Percentiles rank a stretch among this genome's conserved stretches.
phyloP scores from a whole-genome alignment of 1,284 basidiomycete species.

The Ustilago tritici region DNA sequence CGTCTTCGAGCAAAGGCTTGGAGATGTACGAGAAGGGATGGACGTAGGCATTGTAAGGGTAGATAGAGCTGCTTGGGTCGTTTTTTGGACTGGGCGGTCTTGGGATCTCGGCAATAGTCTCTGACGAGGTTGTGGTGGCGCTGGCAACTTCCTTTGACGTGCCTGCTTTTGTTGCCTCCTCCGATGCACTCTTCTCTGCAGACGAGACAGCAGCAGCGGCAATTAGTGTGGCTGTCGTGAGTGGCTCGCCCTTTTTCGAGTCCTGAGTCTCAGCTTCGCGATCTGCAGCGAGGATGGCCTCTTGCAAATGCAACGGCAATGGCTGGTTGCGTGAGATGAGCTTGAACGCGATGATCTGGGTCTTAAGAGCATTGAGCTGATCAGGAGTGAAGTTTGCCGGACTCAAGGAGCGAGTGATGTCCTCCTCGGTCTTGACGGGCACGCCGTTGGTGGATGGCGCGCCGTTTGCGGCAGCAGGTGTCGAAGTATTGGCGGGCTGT shows the following conservation, averaged over 20 bases:
- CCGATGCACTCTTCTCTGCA: slow-evolving; percentile 74
- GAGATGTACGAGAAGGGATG: slow-evolving; percentile 79
- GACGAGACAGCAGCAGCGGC: slow-evolving; percentile 76
- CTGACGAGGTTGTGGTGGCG: slow-evolving; percentile 34
- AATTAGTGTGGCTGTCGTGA: slow-evolving; percentile 79
- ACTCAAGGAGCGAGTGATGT: slow-evolving; percentile 43
- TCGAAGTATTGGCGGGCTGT: slow-evolving; percentile 24
- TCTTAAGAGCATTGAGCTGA: slow-evolving; percentile 85
- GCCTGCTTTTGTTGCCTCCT: slow-evolving; percentile 68
- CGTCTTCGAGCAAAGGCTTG: slow-evolving; percentile 57
- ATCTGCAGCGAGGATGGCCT: slow-evolving; percentile 74
- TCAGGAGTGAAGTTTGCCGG: slow-evolving; percentile 75
- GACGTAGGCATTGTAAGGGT: slow-evolving; percentile 94
- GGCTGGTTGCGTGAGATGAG: slow-evolving; percentile 82
- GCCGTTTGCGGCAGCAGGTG: slow-evolving; percentile 27
- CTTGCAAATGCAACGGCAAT: slow-evolving; percentile 82
- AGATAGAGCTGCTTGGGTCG: slow-evolving; percentile 83
- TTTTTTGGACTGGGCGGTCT: slow-evolving; percentile 71
- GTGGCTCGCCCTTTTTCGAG: slow-evolving; percentile 73
- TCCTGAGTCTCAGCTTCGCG: slow-evolving; percentile 62
- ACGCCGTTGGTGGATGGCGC: slow-evolving; percentile 34
- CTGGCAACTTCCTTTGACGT: slow-evolving; percentile 30
- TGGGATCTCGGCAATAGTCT: slow-evolving; percentile 56
- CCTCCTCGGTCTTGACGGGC: slow-evolving; percentile 44
- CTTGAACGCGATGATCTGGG: slow-evolving; percentile 91